These are phyloP conservation scores for Capsicum chinense DNA, from an alignment of 257 asterid genomes.

Conservation along the genomic window DNA sequence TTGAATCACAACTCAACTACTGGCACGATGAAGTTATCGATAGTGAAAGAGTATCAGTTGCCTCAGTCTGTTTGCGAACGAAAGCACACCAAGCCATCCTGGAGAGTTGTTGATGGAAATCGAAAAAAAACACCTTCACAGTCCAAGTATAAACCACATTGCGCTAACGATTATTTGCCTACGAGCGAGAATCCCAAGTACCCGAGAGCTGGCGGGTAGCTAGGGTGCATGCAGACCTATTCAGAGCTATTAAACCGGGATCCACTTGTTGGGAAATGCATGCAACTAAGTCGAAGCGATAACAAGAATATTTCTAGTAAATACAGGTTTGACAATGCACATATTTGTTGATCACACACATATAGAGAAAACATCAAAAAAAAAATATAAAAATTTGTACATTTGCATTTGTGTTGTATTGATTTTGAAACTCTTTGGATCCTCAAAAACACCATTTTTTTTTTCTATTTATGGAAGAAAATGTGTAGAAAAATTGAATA, in stretches of 20 bases:
- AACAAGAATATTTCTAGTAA: slow-evolving; percentile 10
- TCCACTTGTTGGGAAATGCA: background rate
- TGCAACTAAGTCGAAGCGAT: background rate
- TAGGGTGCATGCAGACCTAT: background rate
- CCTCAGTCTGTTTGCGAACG: slow-evolving; percentile 27
- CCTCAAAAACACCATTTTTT: background rate
- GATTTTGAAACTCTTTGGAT: background rate
- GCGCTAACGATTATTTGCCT: slow-evolving; percentile 17
- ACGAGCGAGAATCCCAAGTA: background rate
- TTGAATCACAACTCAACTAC: slow-evolving; percentile 36
- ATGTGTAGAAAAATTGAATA: background rate
- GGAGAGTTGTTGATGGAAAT: slow-evolving; percentile 27
- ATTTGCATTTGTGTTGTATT: slow-evolving; percentile 2
- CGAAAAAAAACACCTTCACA: background rate
- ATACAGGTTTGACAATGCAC: background rate
- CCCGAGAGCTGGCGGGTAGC: slow-evolving; percentile 11
- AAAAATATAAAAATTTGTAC: background rate
- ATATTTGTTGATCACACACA: background rate
- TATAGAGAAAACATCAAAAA: background rate
- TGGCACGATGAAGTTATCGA: slow-evolving; percentile 44
- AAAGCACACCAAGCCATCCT: slow-evolving; percentile 8
- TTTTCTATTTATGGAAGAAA: background rate
- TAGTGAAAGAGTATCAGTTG: slow-evolving; percentile 45
- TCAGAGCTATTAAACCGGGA: slow-evolving; percentile 6
- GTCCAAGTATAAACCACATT: slow-evolving; percentile 17